Percentiles rank a stretch among this genome's conserved stretches.
phyloP scores from a whole-genome alignment of 1,284 basidiomycete species.

The Rhodotorula sp. region DNA sequence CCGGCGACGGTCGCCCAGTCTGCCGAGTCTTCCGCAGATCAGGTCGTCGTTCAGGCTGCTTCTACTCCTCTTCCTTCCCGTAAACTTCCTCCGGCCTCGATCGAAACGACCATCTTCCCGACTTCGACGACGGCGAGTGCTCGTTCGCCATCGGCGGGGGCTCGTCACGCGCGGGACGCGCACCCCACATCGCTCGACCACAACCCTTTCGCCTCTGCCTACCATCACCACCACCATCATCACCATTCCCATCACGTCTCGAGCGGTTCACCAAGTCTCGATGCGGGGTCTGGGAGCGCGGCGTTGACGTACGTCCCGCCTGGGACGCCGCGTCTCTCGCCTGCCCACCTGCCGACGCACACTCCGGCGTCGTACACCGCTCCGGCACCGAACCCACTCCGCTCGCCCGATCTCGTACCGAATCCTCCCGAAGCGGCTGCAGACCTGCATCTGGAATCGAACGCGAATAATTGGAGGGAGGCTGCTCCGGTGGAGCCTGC shows the following conservation, averaged over 20 bases:
- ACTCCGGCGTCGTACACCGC: background rate
- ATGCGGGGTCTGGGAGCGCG: background rate
- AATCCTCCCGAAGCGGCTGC: background rate
- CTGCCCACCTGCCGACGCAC: conserved; percentile 16
- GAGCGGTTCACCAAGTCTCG: background rate
- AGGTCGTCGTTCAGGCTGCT: background rate
- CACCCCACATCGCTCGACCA: background rate
- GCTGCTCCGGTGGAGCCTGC: too few species aligned
- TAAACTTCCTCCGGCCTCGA: background rate
- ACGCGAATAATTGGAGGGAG: too few species aligned
- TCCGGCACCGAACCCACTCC: background rate
- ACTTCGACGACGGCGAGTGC: background rate
- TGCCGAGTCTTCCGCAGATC: background rate
- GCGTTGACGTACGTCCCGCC: background rate
- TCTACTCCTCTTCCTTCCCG: background rate
- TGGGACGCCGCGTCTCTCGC: conserved; percentile 13
- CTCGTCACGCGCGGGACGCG: background rate
- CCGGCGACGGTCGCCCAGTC: background rate
- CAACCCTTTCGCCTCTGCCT: background rate
- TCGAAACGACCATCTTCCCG: conserved; percentile 6
- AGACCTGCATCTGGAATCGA: too few species aligned
- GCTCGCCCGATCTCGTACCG: background rate
- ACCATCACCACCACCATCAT: background rate
- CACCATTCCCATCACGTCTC: background rate
- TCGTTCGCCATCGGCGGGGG: background rate